Percentiles rank a stretch among this genome's conserved stretches.
These are phyloP conservation scores for Helichrysum umbraculigerum DNA, from an alignment of 129 eudicot species.

Conservation along the genomic window DNA sequence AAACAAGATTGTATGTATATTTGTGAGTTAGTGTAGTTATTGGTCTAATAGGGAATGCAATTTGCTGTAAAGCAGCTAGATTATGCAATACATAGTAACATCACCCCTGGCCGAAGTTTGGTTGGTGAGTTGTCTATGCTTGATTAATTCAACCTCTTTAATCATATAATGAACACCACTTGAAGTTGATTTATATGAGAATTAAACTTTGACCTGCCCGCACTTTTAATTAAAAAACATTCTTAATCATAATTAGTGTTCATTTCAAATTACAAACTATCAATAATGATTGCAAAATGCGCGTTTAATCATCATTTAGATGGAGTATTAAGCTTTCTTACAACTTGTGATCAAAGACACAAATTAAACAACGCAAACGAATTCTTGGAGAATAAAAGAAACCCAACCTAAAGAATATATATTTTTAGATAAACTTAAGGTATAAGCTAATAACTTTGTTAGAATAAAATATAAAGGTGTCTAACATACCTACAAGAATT, in stretches of 20 bases:
- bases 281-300: neutral
- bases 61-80: constrained; percentile 31
- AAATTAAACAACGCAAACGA: no score
- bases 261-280: neutral
- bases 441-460: neutral
- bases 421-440: neutral
- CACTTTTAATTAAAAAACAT: neutral
- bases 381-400: no score
- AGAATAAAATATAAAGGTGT: neutral
- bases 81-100: constrained; percentile 30
- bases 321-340: neutral
- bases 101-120: constrained; percentile 28
- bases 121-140: constrained; percentile 35
- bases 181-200: neutral
- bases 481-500: neutral
- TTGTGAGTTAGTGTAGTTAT: neutral
- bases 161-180: constrained; percentile 22
- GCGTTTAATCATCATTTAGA: neutral
- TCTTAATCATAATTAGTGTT: neutral
- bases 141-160: constrained; percentile 28
- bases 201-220: constrained; percentile 11
- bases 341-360: no score
- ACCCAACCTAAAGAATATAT: no score
- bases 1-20: neutral
- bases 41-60: constrained; percentile 4